phyloP scores from a whole-genome alignment of 1,284 basidiomycete genomes.

The Trichosporon sp. region DNA sequence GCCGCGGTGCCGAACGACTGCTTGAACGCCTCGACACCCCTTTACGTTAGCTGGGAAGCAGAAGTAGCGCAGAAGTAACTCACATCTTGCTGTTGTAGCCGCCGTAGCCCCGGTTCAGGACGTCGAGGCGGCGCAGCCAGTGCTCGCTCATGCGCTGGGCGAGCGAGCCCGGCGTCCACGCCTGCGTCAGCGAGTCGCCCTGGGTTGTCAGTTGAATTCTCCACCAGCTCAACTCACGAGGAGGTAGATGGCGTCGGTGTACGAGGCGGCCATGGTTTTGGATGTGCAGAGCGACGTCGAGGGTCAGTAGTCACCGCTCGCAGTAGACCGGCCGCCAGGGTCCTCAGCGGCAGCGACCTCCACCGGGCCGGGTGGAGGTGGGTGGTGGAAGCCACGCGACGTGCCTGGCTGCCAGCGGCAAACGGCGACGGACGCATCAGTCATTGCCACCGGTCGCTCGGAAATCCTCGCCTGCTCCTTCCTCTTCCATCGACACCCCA shows the following conservation, averaged over 20 bases:
- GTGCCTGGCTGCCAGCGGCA: not conserved
- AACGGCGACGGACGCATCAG: not conserved
- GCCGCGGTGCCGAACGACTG: slow-evolving; percentile 60
- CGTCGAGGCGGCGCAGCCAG: slow-evolving; percentile 72
- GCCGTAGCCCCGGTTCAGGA: slow-evolving; percentile 67
- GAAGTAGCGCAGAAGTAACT: slow-evolving; percentile 5
- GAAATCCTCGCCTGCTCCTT: not conserved
- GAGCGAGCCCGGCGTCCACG: slow-evolving; percentile 39
- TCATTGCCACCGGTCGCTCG: not conserved
- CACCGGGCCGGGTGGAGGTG: not conserved
- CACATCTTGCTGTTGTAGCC: slow-evolving; percentile 75
- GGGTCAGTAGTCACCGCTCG: not conserved
- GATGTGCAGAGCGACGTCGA: not conserved
- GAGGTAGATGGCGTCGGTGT: slow-evolving; percentile 42
- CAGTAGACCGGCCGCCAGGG: not conserved
- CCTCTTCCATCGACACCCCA: not conserved
- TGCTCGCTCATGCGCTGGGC: slow-evolving; percentile 50
- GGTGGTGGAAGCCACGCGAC: not conserved
- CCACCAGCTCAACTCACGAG: slow-evolving; percentile 31
- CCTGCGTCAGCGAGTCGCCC: slow-evolving; percentile 49
- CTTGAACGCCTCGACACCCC: slow-evolving; percentile 69
- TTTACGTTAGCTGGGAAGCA: slow-evolving; percentile 15
- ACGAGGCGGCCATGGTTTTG: slow-evolving; percentile 31
- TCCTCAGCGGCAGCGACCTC: not conserved
- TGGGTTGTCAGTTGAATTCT: slow-evolving; percentile 12